A percentile compares a stretch with the other conserved stretches of the same genome.
Conservation (phyloP, 2,329 filamentous ascomycete species). For the Cytospora schulzeri region DNA sequence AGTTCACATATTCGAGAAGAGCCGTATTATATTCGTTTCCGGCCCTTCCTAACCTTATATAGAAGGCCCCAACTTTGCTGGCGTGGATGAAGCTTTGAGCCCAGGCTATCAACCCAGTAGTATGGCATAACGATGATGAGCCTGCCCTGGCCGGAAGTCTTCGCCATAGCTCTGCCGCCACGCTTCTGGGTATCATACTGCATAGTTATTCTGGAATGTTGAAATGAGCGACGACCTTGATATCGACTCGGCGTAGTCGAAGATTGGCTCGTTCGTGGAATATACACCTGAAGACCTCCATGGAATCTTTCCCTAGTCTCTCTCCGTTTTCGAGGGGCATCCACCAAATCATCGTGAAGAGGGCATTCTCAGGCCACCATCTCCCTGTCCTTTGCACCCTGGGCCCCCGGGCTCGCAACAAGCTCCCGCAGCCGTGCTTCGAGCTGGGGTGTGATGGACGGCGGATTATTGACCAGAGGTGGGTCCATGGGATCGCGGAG, state of each 20-base stretch:
- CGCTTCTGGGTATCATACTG: background rate
- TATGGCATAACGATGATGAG: too few species aligned
- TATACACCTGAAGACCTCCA: background rate
- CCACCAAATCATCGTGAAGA: too few species aligned
- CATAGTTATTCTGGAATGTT: too few species aligned
- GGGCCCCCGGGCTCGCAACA: conserved; percentile 33
- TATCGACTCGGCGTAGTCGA: too few species aligned
- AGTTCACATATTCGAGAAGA: background rate
- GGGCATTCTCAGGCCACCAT: background rate
- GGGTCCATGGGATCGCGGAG: conserved; percentile 50
- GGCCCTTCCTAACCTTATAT: background rate
- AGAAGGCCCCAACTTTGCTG: background rate
- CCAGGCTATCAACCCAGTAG: too few species aligned
- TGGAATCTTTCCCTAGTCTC: background rate
- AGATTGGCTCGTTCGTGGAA: background rate
- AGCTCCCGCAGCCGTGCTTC: conserved; percentile 44
- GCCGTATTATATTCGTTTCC: background rate
- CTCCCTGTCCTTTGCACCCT: background rate
- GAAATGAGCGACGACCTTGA: too few species aligned
- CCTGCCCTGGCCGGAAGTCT: too few species aligned
- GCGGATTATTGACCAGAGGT: conserved; percentile 33
- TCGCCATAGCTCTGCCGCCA: too few species aligned
- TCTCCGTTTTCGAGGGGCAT: background rate
- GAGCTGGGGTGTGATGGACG: conserved; percentile 43
- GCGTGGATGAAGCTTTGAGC: too few species aligned